Evolutionary conservation across 345 rosid species (phyloP), one percentile per base, ranked within the genome.

Genomic region (Eucalyptus tenuipes): DNA sequence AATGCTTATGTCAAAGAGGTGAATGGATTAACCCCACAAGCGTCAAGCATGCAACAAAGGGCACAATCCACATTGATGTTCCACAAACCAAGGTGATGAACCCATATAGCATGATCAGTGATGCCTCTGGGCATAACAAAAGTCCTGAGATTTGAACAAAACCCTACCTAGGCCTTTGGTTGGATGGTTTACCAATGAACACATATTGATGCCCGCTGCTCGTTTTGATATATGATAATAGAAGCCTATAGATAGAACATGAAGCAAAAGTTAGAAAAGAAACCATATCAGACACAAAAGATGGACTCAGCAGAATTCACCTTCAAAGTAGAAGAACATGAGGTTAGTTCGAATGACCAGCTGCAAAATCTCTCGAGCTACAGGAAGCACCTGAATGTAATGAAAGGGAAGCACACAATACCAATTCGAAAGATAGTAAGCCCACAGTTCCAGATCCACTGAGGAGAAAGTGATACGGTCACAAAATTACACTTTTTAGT

Each of bases 271-370:
- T 57, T 88, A 27, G 68, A 5, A 25, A 75, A 29, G 22, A 68
- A 88, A 61, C 40, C 49, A 81, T 75, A 85, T 47, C 61, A 87
- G 37, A 81, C 42, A 59, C 27, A 80, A 61, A 25, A 86, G 14
- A 88, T 61, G 86, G 44, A 66, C n/a, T 75, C n/a, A 16, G 87
- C 37, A 71, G n/a, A 86, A 92, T 61, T 90, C 86, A 98, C 99
- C 99, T 98, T 98, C 98, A 88, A 97, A 98, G 94, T 98, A 97
- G 95, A 98, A 98, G 90, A 98, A 94, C 99, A 98, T 96, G 87
- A 96, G 93, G 91, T 98, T 98, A 79, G 97, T 93, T 81, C 99
- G 98, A 81, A 98, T 94, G 91, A 95, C 85, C 89, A 96, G 89
- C 91, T 95, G 99, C 92, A 97, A 90, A 91, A 95, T 87, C 90